Evolutionary conservation across 371 early-diverging fungal species (phyloP).

Genomic region (Zopfochytrium polystomum): DNA sequence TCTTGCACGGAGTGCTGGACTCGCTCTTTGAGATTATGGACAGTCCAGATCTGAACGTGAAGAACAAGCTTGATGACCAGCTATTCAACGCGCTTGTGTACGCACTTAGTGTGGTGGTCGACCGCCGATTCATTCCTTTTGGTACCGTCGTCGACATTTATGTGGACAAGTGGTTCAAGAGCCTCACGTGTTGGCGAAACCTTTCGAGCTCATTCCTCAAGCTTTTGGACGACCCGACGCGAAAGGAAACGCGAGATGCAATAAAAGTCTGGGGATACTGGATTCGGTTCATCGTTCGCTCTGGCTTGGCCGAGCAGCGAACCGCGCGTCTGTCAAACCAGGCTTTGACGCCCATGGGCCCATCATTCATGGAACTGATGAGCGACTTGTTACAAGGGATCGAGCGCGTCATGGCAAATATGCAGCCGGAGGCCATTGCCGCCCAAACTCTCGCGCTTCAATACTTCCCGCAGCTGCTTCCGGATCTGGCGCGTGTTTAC

Average conservation of each 20-base stretch:
- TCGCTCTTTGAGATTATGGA: constrained; percentile 61
- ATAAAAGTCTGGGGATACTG: constrained; percentile 69
- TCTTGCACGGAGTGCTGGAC: constrained; percentile 62
- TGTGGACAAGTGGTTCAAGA: constrained; percentile 53
- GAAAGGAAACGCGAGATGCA: constrained; percentile 56
- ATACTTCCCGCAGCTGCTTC: constrained; percentile 58
- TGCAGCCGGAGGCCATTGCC: constrained; percentile 50
- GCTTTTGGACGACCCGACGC: constrained; percentile 48
- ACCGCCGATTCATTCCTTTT: constrained; percentile 62
- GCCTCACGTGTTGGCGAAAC: constrained; percentile 37
- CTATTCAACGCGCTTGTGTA: constrained; percentile 58
- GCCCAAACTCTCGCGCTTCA: constrained; percentile 67
- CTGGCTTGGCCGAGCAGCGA: constrained; percentile 23
- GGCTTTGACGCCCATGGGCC: too few species aligned
- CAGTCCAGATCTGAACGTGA: constrained; percentile 11
- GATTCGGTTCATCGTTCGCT: constrained; percentile 50
- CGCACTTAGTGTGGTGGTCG: constrained; percentile 59
- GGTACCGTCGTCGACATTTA: constrained; percentile 61
- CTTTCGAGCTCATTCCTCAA: constrained; percentile 50
- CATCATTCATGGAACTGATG: too few species aligned
- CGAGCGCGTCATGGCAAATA: too few species aligned
- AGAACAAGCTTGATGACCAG: constrained; percentile 39
- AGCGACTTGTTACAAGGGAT: too few species aligned
- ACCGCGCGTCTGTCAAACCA: too few species aligned
- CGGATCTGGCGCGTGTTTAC: constrained; percentile 51